These are phyloP conservation scores for Phascolomyces articulosus DNA, from an alignment of 371 early-diverging fungal species.

Conservation along the genomic window DNA sequence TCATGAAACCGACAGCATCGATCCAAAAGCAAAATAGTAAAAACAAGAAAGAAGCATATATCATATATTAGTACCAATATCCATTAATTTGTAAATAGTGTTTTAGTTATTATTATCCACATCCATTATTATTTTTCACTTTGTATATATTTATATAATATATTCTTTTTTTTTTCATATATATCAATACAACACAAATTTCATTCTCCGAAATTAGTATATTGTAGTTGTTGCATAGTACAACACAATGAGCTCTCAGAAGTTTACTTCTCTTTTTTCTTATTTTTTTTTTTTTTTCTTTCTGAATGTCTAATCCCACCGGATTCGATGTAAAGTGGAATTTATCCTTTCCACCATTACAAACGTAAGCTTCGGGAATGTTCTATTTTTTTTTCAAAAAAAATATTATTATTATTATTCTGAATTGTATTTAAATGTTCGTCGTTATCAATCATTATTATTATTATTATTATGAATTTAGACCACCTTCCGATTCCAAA, in stretches of 20 bases:
- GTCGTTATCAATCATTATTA: background rate
- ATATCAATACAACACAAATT: background rate
- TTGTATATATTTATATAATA: background rate
- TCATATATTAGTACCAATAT: no score
- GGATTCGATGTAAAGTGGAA: constrained; percentile 14
- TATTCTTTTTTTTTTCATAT: background rate
- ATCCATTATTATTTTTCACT: no score
- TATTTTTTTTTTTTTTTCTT: background rate
- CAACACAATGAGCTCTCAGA: no score
- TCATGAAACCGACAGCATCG: no score
- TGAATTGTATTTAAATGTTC: background rate
- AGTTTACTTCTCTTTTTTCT: background rate
- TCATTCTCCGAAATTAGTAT: background rate
- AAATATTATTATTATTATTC: no score
- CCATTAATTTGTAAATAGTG: no score
- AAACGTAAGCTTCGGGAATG: constrained; percentile 4
- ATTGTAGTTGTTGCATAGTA: background rate
- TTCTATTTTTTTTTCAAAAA: no score
- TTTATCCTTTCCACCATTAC: constrained; percentile 1
- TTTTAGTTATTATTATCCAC: no score
- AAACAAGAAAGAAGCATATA: no score
- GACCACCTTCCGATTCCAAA: constrained; percentile 1
- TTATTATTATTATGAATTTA: background rate
- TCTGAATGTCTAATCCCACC: constrained; percentile 12
- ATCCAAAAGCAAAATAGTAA: no score